Evolutionary conservation across 768 basidiomycete species (phyloP).

Genomic region (Leccinum uliginosum): DNA sequence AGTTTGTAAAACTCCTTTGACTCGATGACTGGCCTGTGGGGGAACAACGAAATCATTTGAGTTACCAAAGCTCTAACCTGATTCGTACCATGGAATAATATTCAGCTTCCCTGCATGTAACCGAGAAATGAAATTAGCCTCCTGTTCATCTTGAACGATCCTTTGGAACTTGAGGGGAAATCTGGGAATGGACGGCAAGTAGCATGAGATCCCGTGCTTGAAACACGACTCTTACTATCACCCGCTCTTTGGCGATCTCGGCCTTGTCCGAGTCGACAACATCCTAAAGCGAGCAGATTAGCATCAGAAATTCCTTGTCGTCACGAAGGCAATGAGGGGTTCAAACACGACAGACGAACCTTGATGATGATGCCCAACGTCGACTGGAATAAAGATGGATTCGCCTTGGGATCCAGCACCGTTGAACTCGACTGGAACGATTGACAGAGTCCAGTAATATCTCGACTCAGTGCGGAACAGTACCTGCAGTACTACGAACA

Average conservation of each 20-base stretch:
- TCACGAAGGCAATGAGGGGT: not conserved
- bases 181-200: constrained; percentile 23
- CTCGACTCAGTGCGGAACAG: constrained; percentile 57
- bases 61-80: not conserved
- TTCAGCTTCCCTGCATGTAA: constrained; percentile 51
- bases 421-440: constrained; percentile 57
- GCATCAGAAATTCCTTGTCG: not conserved
- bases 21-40: constrained; percentile 51
- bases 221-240: not conserved
- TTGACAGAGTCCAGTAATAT: constrained; percentile 59
- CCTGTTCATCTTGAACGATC: constrained; percentile 59
- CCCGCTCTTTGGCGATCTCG: constrained; percentile 57
- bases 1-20: constrained; percentile 55
- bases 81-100: constrained; percentile 54
- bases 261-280: constrained; percentile 57
- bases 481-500: constrained; percentile 37
- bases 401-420: constrained; percentile 53
- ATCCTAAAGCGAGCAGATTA: constrained; percentile 36
- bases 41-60: not conserved
- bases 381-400: constrained; percentile 56
- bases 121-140: constrained; percentile 56
- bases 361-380: constrained; percentile 62
- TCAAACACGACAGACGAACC: constrained; percentile 22
- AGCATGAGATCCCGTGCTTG: not conserved
- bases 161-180: constrained; percentile 55